A percentile compares a stretch with the other conserved stretches of the same genome.
phyloP scores from a whole-genome alignment of 2,329 filamentous ascomycete species.

The Pseudogymnoascus sp. region DNA sequence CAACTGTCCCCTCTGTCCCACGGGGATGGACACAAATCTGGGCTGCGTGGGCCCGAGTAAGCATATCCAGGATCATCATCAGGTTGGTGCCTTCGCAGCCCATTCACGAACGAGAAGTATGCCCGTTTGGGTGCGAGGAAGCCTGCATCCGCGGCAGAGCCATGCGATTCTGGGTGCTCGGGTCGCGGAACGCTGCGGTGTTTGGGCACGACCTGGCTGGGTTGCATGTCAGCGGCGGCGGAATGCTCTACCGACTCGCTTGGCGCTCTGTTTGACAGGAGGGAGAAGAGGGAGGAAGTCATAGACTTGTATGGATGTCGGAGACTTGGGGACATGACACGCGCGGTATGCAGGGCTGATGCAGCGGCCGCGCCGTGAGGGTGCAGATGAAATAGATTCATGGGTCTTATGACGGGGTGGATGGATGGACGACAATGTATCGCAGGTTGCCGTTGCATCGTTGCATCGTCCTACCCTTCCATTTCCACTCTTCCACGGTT shows the following conservation, averaged over 20 bases:
- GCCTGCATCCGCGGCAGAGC: background rate
- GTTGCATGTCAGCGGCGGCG: constrained; percentile 9
- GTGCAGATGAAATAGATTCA: constrained; percentile 5
- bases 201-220: background rate
- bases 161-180: background rate
- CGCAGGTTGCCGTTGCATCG: background rate
- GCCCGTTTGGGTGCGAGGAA: background rate
- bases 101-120: background rate
- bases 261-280: constrained; percentile 3
- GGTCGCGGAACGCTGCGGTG: background rate
- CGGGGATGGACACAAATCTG: background rate
- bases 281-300: background rate
- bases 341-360: background rate
- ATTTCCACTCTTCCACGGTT: background rate
- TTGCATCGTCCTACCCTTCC: background rate
- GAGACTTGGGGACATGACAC: background rate
- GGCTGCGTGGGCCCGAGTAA: constrained; percentile 1
- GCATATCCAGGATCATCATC: constrained; percentile 6
- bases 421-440: background rate
- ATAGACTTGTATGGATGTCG: background rate
- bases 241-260: constrained; percentile 9
- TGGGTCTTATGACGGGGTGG: background rate
- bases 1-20: background rate
- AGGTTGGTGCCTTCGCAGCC: constrained; percentile 1
- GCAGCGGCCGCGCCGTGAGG: background rate